Base-by-base conservation (phyloP, 345 rosid genomes). In the Eucalyptus cloeziana region DNA sequence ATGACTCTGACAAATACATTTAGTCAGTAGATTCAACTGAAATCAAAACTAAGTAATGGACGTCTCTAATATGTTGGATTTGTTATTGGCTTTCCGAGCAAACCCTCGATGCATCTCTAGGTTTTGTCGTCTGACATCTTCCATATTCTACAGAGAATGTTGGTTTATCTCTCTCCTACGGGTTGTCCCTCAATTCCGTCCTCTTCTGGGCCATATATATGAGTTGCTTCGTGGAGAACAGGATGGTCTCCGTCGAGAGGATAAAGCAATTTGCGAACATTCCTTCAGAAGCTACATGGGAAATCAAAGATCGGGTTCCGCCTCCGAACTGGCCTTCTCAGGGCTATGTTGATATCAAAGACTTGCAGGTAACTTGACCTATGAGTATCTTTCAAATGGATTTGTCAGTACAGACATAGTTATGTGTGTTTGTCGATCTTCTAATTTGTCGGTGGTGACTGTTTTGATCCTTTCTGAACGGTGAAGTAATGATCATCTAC, bases 201-300 rank as follows among this genome's bases (percentile, higher is more conserved):
- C 91, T 97, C 92, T 97, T 96, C 90, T 96, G 93, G 94, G 92
- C 97, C 76, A 93, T 96, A 89, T 95, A 96, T 85, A 60, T 93
- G 94, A 97, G 98, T 90, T 97, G 99, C 92, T 94, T 95, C 58
- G 98, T 97, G 40, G 99, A 98, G 90, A 98, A 98, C 90, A 92
- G 93, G 90, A 96, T 98, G 99, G 97, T 98, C 62, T 96, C 99
- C 2, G 96, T 96, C 5, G 99, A 98, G 93, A 96, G 99, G 93
- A 91, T 98, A 51, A 96, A 95, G 91, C 99, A 98, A 90, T 98
- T 96, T 87, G 93, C 98, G n/a, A 93, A 89, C 79, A 96, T 98
- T 85, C 93, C 93, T 24, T 92, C 98, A 4, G 99, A 98, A 90
- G 95, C 99, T 24, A 93, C 90, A 43, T 98, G 99, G 99, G 91